Evolutionary conservation across 2,329 filamentous ascomycete genomes (phyloP).

Genomic region (Botryotinia calthae): DNA sequence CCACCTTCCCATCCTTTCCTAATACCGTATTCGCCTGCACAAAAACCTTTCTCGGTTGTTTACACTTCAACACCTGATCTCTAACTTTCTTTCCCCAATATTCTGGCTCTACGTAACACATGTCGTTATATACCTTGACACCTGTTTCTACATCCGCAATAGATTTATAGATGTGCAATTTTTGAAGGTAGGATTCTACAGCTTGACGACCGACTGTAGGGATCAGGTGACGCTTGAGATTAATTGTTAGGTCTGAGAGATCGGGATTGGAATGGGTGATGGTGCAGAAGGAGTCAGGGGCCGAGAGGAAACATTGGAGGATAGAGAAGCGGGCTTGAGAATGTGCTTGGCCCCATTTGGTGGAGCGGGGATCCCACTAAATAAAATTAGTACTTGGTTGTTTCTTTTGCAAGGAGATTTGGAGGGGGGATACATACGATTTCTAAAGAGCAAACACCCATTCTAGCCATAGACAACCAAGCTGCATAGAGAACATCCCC

Average conservation of each 20-base stretch:
- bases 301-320: slow-evolving; percentile 78
- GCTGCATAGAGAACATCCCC: slow-evolving; percentile 84
- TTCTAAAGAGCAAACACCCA: slow-evolving; percentile 84
- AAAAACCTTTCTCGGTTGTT: slow-evolving; percentile 85
- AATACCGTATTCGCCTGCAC: slow-evolving; percentile 88
- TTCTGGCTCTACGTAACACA: slow-evolving; percentile 76
- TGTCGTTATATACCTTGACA: slow-evolving; percentile 75
- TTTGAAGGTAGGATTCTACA: slow-evolving; percentile 83
- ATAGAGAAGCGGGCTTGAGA: slow-evolving; percentile 92
- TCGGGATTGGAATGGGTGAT: slow-evolving; percentile 68
- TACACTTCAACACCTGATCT: slow-evolving; percentile 70
- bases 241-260: slow-evolving; percentile 77
- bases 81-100: slow-evolving; percentile 83
- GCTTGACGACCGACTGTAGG: slow-evolving; percentile 75
- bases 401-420: not conserved
- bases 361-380: slow-evolving; percentile 79
- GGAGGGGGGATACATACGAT: slow-evolving; percentile 44
- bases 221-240: slow-evolving; percentile 83
- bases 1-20: slow-evolving; percentile 66
- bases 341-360: slow-evolving; percentile 91
- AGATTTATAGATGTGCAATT: slow-evolving; percentile 88
- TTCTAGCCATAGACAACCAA: slow-evolving; percentile 91
- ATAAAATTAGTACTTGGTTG: not conserved
- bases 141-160: slow-evolving; percentile 80
- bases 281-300: slow-evolving; percentile 82